Evolutionary conservation across 1,284 basidiomycete genomes (phyloP), one percentile per base, ranked within the genome.

Genomic region (Inonotus obliquus): DNA sequence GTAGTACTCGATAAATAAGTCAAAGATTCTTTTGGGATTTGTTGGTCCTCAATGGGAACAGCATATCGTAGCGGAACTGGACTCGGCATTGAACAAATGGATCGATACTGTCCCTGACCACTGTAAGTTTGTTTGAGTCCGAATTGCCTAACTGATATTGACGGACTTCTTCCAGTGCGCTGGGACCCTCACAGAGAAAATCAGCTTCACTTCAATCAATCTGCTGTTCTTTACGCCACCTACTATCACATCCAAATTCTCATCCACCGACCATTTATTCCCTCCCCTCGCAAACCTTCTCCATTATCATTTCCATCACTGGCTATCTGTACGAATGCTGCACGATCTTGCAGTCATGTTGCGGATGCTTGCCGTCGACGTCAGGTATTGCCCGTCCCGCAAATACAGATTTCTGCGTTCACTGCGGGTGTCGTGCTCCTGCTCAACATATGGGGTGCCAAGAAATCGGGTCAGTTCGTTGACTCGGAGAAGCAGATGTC

Each of bases 321-420:
- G 14, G 87, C 91, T 0, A 92, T 94, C 54, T 94, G 92, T 71
- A 87, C 87, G 17, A 93, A 91, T 64, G 92, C 92, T 1, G 89
- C 92, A 0, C 78, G 91, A n/a, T 86, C 87, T 2, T 90, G 86
- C 63, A 84, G 82, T 45, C 90, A 90, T 68, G 80, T 94, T 35
- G 75, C 87, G 23, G 86, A 92, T 65, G 75, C 81, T 3, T 78
- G 80, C 61, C 73, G 75, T 60, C 74, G 71, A 59, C 73, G 80
- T 29, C 67, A 73, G 1, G 64, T 53, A 3, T 47, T 66, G 21
- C 65, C 70, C 10, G 65, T 67, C 10, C 74, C 79, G 10, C 79
- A 77, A 32, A 72, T 80, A 65, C 64, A 77, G 74, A 73, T 77
- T 61, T 67, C 79, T 19, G 76, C 83, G 1, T 89, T 88, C 70